Evolutionary conservation across 2,329 filamentous ascomycete genomes (phyloP).

Genomic region (Aspergillus fumigatiaffinis): DNA sequence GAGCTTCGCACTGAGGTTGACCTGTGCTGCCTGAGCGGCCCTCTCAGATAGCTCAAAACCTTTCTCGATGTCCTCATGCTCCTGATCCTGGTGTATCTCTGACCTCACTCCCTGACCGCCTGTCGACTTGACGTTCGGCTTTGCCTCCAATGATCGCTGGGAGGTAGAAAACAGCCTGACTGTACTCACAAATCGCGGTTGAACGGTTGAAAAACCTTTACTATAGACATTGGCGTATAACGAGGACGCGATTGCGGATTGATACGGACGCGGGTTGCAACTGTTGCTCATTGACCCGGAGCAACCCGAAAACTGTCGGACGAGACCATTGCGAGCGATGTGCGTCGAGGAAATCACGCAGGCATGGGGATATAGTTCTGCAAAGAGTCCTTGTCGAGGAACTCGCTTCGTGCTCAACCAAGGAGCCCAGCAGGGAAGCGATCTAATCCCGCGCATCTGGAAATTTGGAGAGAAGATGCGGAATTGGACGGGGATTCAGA

Average conservation of each 20-base stretch:
- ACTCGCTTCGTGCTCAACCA: constrained; percentile 25
- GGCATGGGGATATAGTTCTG: constrained; percentile 14
- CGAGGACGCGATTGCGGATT: constrained; percentile 12
- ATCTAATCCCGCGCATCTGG: constrained; percentile 42
- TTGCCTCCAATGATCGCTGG: constrained; percentile 22
- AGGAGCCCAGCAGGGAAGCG: constrained; percentile 34
- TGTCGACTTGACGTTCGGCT: constrained; percentile 15
- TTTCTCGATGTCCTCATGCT: constrained; percentile 53
- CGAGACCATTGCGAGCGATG: constrained; percentile 8
- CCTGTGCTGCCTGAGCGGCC: constrained; percentile 77
- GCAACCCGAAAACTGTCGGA: constrained; percentile 22
- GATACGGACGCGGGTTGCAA: constrained; percentile 13
- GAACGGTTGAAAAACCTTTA: constrained; percentile 7
- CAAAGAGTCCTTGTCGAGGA: constrained; percentile 14
- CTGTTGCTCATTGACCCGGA: constrained; percentile 19
- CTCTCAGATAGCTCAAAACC: constrained; percentile 74
- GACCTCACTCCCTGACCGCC: constrained; percentile 21
- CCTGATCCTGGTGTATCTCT: constrained; percentile 36
- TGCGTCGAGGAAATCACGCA: background rate
- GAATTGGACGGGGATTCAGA: constrained; percentile 20
- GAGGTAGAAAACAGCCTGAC: constrained; percentile 27
- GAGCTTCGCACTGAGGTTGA: constrained; percentile 83
- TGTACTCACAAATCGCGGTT: constrained; percentile 16
- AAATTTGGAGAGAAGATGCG: constrained; percentile 18
- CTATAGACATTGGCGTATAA: constrained; percentile 10